Conservation (phyloP, 1,139 yeast species). For the Suhomyces guaymorum region DNA sequence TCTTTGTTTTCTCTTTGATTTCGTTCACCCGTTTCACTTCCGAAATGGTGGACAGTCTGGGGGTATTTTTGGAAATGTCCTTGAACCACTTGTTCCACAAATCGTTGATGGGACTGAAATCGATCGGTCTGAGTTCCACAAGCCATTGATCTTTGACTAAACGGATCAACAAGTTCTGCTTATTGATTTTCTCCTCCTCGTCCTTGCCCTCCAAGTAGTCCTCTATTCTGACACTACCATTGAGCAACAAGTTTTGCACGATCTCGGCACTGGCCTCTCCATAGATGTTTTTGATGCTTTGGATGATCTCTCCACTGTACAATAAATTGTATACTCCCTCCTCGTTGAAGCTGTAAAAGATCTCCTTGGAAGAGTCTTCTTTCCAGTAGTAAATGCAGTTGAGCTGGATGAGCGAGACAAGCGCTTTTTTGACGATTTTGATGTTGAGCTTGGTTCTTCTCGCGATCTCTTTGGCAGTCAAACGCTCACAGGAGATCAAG, state of each 20-base stretch:
- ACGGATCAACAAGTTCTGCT: slow-evolving; percentile 40
- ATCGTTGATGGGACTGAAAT: slow-evolving; percentile 52
- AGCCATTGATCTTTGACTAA: slow-evolving; percentile 64
- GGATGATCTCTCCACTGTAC: slow-evolving; percentile 76
- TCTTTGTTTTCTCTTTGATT: slow-evolving; percentile 62
- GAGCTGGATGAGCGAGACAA: slow-evolving; percentile 67
- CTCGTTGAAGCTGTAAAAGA: slow-evolving; percentile 63
- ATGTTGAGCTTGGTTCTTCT: slow-evolving; percentile 41
- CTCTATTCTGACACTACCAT: slow-evolving; percentile 63
- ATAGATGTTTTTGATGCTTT: slow-evolving; percentile 44
- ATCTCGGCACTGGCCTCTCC: slow-evolving; percentile 63
- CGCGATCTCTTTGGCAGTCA: slow-evolving; percentile 51
- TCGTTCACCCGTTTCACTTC: slow-evolving; percentile 67
- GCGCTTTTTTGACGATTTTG: slow-evolving; percentile 51
- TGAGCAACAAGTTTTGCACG: slow-evolving; percentile 64
- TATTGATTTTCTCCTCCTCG: slow-evolving; percentile 23
- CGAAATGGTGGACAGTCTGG: slow-evolving; percentile 50
- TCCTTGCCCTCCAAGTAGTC: slow-evolving; percentile 55
- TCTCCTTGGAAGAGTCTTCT: slow-evolving; percentile 40
- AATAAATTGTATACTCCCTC: slow-evolving; percentile 63
- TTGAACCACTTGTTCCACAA: slow-evolving; percentile 57
- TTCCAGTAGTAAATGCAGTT: slow-evolving; percentile 59
- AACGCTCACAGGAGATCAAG: slow-evolving; percentile 60
- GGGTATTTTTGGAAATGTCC: slow-evolving; percentile 50
- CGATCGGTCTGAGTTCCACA: slow-evolving; percentile 31